A percentile compares a stretch with the other conserved stretches of the same genome.
These are phyloP conservation scores for Jackrogersella minutella DNA, from an alignment of 495 filamentous ascomycete species.

Conservation along the genomic window DNA sequence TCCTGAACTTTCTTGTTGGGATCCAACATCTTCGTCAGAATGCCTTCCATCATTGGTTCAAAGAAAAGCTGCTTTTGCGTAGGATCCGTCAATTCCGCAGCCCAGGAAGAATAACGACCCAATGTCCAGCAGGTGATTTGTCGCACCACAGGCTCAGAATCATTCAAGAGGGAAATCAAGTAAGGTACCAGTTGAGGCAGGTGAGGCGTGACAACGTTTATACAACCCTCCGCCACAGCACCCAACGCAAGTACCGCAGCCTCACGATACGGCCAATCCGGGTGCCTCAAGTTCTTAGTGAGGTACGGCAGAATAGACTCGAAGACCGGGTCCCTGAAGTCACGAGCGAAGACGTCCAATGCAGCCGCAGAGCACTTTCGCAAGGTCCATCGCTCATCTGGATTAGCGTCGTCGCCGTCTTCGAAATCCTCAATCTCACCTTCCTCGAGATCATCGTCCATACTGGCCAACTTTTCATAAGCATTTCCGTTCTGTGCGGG, in stretches of 20 bases:
- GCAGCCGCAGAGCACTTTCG: slow-evolving; percentile 98
- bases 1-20: slow-evolving; percentile 98
- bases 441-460: slow-evolving; percentile 83
- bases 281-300: slow-evolving; percentile 85
- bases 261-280: slow-evolving; percentile 91
- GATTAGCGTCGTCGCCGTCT: slow-evolving; percentile 75
- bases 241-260: slow-evolving; percentile 94
- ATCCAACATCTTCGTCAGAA: slow-evolving; percentile 92
- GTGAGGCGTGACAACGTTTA: slow-evolving; percentile 87
- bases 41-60: slow-evolving; percentile 97
- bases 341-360: slow-evolving; percentile 89
- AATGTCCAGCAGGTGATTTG: slow-evolving; percentile 99
- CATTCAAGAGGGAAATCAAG: slow-evolving; percentile 84
- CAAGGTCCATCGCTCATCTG: slow-evolving; percentile 94
- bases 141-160: slow-evolving; percentile 88
- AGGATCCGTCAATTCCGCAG: slow-evolving; percentile 73
- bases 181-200: slow-evolving; percentile 91
- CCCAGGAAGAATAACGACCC: slow-evolving; percentile 93
- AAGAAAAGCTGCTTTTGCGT: slow-evolving; percentile 79
- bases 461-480: slow-evolving; percentile 57
- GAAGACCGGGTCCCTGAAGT: slow-evolving; percentile 89
- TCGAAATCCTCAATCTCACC: slow-evolving; percentile 88
- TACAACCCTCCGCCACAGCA: slow-evolving; percentile 94
- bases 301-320: slow-evolving; percentile 90
- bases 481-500: slow-evolving; percentile 57